Base-by-base conservation (phyloP, 1,284 basidiomycete genomes). In the Cutaneotrichosporon sp. region DNA sequence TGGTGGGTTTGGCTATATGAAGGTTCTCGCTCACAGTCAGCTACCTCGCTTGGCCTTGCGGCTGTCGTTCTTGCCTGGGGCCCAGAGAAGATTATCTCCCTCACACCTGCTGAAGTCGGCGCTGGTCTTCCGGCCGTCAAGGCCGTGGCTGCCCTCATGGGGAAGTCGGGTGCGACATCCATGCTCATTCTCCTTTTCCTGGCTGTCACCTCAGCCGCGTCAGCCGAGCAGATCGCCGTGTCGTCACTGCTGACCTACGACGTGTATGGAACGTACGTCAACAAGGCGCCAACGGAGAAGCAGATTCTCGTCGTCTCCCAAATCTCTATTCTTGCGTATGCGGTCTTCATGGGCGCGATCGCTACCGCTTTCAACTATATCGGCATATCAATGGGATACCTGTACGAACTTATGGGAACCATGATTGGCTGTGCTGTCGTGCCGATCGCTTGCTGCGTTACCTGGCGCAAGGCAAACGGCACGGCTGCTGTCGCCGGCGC, bases 211-310 rank as follows among this genome's bases (percentile, higher is more conserved):
- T 88, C 85, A 16, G 88, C 90, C 0, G 86, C 86, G 17, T 85
- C 85, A 20, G 91, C 92, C 4, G 91, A 97, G 73, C 80, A 93
- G 48, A 92, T 94, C 62, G 91, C 91, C 1, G 87, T 89, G 3
- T 87, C 68, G 16, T 83, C 83, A 1, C 66, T 91, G 50, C 67
- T 90, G 64, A 90, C 89, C 0, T 91, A 89, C 64, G 89, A 91
- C 72, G 79, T 87, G 38, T 83, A 82, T 74, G 69, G 62, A 10
- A 60, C 61, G 47, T 84, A 85, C 73, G 72, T 85, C 71, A 82
- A 84, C 65, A 79, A 79, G 4, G 59, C 77, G 14, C 82, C 84
- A 6, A 79, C 78, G 19, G 81, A 84, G 62, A 74, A 73, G 37
- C 80, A 85, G 67, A 79, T 85, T 41, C 76, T 85, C 43, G 74